Evolutionary conservation across 73 alveolate species (phyloP), one percentile per base, ranked within the genome.

Genomic region (Paramecium tetraurelia): DNA sequence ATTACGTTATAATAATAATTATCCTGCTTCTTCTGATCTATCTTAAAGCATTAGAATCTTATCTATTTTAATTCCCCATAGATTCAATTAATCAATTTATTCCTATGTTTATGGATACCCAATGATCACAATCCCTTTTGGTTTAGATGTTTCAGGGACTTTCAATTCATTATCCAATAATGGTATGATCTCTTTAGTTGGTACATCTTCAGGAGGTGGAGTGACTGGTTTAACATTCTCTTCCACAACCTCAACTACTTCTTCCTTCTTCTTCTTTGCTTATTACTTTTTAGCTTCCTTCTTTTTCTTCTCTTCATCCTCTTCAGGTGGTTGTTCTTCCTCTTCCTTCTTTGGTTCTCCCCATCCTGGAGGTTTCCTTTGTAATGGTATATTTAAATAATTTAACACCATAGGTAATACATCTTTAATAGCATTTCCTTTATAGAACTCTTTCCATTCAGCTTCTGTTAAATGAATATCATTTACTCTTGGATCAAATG

Each of bases 11-110:
- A 86, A 86, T 7, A 77, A 75, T 22, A 71, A 29, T 43, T 77
- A 96, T 59, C 96, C 97, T 41, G 95, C 97, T 92, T 96, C 99
- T 92, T 96, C 99, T 50, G 95, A 94, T 95, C 93, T 94, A 92
- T 96, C 99, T 85, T 88, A 92, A 24, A 96, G 68, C 72, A 95
- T 86, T 11, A 96, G 70, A 10, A 96, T 95, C 85, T 95, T 95
- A 93, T 96, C 99, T 92, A 96, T 94, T n/a, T 92, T 95, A 80
- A 96, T 96, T 86, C 95, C 95, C 72, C 88, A 94, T 69, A 95
- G 95, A 69, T 95, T 95, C 76, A 96, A 92, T 93, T 95, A 95
- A 41, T 93, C 95, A 22, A 95, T 84, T 93, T 96, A 95, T 58
- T 96, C 99, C 35, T 96, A 97, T 43, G 94, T 93, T 50, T 93